phyloP scores from a whole-genome alignment of 1,139 yeast species.

The Saccharomyces hybrid region DNA sequence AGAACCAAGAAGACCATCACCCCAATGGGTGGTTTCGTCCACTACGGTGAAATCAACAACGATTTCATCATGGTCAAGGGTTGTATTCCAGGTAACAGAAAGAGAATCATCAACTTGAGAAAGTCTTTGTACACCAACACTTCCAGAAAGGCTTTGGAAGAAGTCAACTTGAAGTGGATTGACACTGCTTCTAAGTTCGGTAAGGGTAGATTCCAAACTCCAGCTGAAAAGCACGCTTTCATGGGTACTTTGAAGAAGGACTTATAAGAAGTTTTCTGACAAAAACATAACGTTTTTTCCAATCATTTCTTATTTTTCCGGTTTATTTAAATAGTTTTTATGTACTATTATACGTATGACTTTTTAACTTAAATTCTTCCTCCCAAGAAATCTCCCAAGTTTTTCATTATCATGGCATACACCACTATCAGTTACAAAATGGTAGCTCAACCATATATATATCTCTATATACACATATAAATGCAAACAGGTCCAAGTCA shows the following conservation, averaged over 20 bases:
- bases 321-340: slow-evolving; percentile 2
- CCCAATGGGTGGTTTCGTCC: slow-evolving; percentile 99
- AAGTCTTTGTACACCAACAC: slow-evolving; percentile 97
- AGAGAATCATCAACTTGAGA: slow-evolving; percentile 98
- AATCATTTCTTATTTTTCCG: slow-evolving; percentile 1
- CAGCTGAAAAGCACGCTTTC: slow-evolving; percentile 99
- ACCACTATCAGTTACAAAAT: not conserved
- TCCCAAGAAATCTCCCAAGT: not conserved
- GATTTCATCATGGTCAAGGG: slow-evolving; percentile 97
- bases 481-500: not conserved
- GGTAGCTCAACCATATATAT: not conserved
- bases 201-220: slow-evolving; percentile 99
- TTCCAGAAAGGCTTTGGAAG: slow-evolving; percentile 94
- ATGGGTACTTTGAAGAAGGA: slow-evolving; percentile 99
- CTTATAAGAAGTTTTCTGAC: slow-evolving; percentile 29
- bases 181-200: slow-evolving; percentile 99
- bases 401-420: not conserved
- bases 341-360: not conserved
- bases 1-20: slow-evolving; percentile 99
- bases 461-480: not conserved
- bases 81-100: slow-evolving; percentile 98
- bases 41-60: slow-evolving; percentile 97
- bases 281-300: slow-evolving; percentile 3
- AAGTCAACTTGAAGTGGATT: slow-evolving; percentile 97
- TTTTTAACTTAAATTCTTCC: not conserved